Evolutionary conservation across 2,329 filamentous ascomycete genomes (phyloP).

Genomic region (Sclerotinia glacialis): DNA sequence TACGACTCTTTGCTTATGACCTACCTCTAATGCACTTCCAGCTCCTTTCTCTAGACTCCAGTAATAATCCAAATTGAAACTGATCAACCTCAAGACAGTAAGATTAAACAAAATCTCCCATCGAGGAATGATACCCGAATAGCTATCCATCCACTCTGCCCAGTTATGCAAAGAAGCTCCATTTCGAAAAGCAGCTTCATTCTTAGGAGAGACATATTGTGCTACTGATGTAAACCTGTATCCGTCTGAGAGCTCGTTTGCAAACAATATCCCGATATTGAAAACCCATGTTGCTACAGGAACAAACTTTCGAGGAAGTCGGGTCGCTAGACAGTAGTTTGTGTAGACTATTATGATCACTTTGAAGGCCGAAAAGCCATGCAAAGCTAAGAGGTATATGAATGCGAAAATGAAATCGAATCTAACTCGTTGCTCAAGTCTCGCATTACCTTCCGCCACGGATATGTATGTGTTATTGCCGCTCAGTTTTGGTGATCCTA

Average conservation of each 20-base stretch:
- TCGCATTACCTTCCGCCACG: constrained; percentile 48
- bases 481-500: constrained; percentile 34
- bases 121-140: constrained; percentile 77
- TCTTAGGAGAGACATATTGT: constrained; percentile 45
- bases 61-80: constrained; percentile 95
- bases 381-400: constrained; percentile 73
- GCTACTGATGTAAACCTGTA: constrained; percentile 70
- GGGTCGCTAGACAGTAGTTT: constrained; percentile 78
- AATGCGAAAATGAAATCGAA: constrained; percentile 84
- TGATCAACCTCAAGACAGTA: constrained; percentile 86
- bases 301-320: constrained; percentile 66
- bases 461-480: constrained; percentile 42
- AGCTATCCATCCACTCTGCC: constrained; percentile 72
- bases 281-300: constrained; percentile 83
- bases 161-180: constrained; percentile 42
- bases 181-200: constrained; percentile 15
- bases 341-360: constrained; percentile 73
- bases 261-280: constrained; percentile 80
- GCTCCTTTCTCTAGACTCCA: constrained; percentile 72
- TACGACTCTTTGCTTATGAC: constrained; percentile 34
- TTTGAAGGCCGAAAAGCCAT: constrained; percentile 84
- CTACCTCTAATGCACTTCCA: constrained; percentile 76
- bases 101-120: constrained; percentile 99
- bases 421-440: constrained; percentile 66
- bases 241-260: constrained; percentile 80